Base-by-base conservation (phyloP, 371 early-diverging fungal species). In the Blakeslea trispora region DNA sequence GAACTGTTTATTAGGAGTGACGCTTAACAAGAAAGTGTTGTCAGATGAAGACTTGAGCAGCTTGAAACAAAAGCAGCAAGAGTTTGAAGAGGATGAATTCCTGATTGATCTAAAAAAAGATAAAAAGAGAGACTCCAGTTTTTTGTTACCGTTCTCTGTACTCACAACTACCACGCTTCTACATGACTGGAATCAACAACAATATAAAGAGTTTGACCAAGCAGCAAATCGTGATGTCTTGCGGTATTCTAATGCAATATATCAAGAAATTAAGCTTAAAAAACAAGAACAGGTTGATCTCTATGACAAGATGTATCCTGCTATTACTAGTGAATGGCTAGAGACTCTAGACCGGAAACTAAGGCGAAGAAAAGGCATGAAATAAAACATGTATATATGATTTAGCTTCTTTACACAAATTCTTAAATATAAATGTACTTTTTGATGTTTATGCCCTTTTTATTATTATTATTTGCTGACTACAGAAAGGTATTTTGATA, bases 321-420 rank as follows among this genome's bases (percentile, higher is more conserved):
- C 41, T 9, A 59, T 68, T 24, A 23, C 59, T 19, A 55, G 63
- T 37, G 63, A 68, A 47, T 68, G 68, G 68, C 17, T 68, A n/a
- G 48, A 40, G 39, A 7, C 35, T 15, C 37, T 67, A 13, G 59
- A 67, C 37, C 56, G 48, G 34, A 50, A 42, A 35, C 24, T 63
- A 21, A 17, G 21, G 39, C 17, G 40, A 35, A 31, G 43, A 47
- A 41, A 19, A 23, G 11, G 18, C 6, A 41, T n/a, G 14, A 23
- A 39, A 46, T 17, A 39, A 28, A 28, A 5, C 5, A 28, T 28
- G 28, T 28, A 28, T 7, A 28, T 28, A 28, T 28, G 28, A 28
- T 7, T 5, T 7, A 28, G 28, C 5, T 28, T 7, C 7, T 28
- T 5, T 28, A 28, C 28, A 28, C n/a, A n/a, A n/a, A n/a, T n/a